A percentile compares a stretch with the other conserved stretches of the same genome.
Conservation (phyloP, 2,329 filamentous ascomycete species). For the Arthrobotrys megalospora region DNA sequence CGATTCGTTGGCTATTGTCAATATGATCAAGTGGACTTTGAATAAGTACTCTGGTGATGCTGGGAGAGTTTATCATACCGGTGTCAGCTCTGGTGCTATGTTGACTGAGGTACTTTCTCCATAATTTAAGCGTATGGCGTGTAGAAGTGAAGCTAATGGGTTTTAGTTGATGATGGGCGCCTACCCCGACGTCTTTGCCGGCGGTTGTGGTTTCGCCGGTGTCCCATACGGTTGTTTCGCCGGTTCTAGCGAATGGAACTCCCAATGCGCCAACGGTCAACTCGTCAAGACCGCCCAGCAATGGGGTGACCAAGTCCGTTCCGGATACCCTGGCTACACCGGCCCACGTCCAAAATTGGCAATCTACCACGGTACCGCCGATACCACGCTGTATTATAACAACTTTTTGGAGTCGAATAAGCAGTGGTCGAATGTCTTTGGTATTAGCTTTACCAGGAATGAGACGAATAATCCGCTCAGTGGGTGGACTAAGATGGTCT, state of each 20-base stretch:
- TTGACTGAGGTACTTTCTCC: slow-evolving; percentile 69
- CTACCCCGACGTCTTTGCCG: slow-evolving; percentile 73
- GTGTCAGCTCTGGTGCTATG: slow-evolving; percentile 73
- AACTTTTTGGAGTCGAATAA: slow-evolving; percentile 75
- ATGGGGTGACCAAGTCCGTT: slow-evolving; percentile 70
- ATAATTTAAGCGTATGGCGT: too few species aligned
- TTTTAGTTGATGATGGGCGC: slow-evolving; percentile 69
- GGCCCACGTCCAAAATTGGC: slow-evolving; percentile 73
- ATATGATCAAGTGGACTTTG: slow-evolving; percentile 75
- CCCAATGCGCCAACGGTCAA: slow-evolving; percentile 71
- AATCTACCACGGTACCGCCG: slow-evolving; percentile 73
- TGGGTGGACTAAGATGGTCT: slow-evolving; percentile 62
- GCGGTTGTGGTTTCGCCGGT: slow-evolving; percentile 71
- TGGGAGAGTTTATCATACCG: slow-evolving; percentile 72
- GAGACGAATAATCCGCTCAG: slow-evolving; percentile 57
- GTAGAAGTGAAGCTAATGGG: slow-evolving; percentile 66
- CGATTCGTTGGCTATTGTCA: slow-evolving; percentile 73
- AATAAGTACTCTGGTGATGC: slow-evolving; percentile 71
- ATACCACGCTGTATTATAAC: slow-evolving; percentile 71
- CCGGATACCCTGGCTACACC: slow-evolving; percentile 72
- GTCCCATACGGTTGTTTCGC: slow-evolving; percentile 73
- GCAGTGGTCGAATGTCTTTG: slow-evolving; percentile 72
- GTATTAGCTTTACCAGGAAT: slow-evolving; percentile 65
- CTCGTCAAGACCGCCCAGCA: slow-evolving; percentile 69
- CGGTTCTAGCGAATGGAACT: slow-evolving; percentile 70